Base-by-base conservation (phyloP, 2,329 filamentous ascomycete genomes). In the Stagonosporopsis cucurbitacearum region DNA sequence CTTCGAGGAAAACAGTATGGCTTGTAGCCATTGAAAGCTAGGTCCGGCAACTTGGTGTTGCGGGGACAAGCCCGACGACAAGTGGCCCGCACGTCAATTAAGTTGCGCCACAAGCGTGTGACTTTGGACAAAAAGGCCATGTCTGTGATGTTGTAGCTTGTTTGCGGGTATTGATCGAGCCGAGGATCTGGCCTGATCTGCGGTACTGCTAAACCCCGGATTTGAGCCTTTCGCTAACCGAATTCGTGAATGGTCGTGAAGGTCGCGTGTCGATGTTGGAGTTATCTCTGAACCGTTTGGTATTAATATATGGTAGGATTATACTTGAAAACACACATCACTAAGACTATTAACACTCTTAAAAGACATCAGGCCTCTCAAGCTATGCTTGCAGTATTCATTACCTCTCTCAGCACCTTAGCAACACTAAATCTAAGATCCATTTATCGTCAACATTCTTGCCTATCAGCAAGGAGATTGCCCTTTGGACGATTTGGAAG, bases 131-230 rank as follows among this genome's bases (percentile, higher is more conserved):
- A n/a, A n/a, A n/a, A n/a, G n/a, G 17, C 36, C 25, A 42, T 8
- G 4, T 8, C 17, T 9, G 20, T 26, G 28, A 25, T 42, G 36
- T 22, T 40, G 30, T 48, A n/a, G 22, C 13, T 22, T 20, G 15
- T 4, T 23, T 12, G 43, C 43, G 44, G 4, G 30, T n/a, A 13
- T 2, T 9, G 9, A 19, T 40, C 40, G 45, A 40, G 39, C 52
- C 52, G 40, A 54, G 33, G 26, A n/a, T 26, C 20, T 15, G 19
- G 9, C 26, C 19, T n/a, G 45, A 50, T 54, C 45, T 45, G 33
- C 33, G 13, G 2, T 32, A 4, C n/a, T 32, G 7, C 3, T 30
- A 4, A 30, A 15, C 23, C 20, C 36, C 20, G 20, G 35, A 37
- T 37, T 37, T 12, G 19, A 4, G 6, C 11, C 22, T 8, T 39